Evolutionary conservation across 345 rosid genomes (phyloP).

Genomic region (Citropsis articulata): DNA sequence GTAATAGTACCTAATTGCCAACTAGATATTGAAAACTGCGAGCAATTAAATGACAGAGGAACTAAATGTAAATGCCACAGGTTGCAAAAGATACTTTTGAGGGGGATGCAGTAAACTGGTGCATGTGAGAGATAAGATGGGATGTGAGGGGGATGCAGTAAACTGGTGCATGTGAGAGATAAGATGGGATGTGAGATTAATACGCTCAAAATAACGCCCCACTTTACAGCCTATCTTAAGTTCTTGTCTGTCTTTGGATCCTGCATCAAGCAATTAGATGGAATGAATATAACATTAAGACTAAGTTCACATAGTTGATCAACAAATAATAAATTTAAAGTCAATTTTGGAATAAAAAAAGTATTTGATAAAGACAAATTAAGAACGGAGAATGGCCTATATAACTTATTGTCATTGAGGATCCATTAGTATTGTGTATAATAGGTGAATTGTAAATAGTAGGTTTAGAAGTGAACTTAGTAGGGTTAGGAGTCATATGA

Average conservation of each 20-base stretch:
- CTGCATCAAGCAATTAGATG: neutral
- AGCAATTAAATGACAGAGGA: neutral
- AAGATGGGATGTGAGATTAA: neutral
- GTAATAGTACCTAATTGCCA: neutral
- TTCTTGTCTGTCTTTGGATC: conserved; percentile 2
- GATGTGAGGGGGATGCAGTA: neutral
- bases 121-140: neutral
- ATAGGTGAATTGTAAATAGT: neutral
- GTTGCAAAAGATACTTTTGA: neutral
- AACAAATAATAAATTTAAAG: conserved; percentile 8
- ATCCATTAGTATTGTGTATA: neutral
- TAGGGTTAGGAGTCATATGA: neutral
- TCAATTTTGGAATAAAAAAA: neutral
- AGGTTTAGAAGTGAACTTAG: neutral
- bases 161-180: neutral
- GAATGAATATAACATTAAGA: neutral
- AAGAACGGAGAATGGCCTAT: neutral
- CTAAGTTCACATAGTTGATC: conserved; percentile 9
- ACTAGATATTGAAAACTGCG: neutral
- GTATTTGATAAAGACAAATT: neutral
- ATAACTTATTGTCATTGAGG: neutral
- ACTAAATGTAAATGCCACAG: neutral
- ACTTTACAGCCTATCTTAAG: neutral
- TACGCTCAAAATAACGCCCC: conserved; percentile 3
- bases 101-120: neutral